phyloP scores from a whole-genome alignment of 805 yeast genomes.

The Saccharomycopsis synnaedendra region DNA sequence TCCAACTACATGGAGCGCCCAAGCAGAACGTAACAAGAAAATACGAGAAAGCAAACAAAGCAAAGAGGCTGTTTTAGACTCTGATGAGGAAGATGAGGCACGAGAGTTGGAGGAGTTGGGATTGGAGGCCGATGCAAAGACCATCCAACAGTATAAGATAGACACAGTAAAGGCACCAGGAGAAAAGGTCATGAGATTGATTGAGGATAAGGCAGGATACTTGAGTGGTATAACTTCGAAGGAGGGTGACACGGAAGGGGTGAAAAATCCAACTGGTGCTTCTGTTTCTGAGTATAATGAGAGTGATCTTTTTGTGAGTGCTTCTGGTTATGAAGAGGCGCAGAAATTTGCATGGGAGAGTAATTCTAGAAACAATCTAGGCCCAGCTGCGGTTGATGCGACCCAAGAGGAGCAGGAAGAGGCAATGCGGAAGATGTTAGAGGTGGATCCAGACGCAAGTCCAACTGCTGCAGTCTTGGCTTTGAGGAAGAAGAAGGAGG shows the following conservation, averaged over 20 bases:
- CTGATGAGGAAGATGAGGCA: conserved; percentile 22
- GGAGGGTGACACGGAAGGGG: conserved; percentile 1
- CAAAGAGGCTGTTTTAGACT: conserved; percentile 5
- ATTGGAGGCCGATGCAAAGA: conserved; percentile 9
- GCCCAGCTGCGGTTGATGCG: neutral
- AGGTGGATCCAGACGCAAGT: conserved; percentile 23
- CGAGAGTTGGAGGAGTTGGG: conserved; percentile 24
- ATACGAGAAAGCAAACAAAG: conserved; percentile 6
- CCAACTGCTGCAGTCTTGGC: conserved; percentile 26
- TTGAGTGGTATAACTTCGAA: conserved; percentile 27
- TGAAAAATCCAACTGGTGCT: conserved; percentile 30
- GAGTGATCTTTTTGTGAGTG: conserved; percentile 33
- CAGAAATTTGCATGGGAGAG: conserved; percentile 29
- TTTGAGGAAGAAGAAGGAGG: conserved; percentile 22
- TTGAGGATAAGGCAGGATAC: conserved; percentile 43
- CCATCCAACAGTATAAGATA: conserved; percentile 16
- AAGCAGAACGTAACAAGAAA: conserved; percentile 21
- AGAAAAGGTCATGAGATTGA: conserved; percentile 32
- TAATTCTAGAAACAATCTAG: neutral
- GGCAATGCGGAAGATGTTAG: conserved; percentile 16
- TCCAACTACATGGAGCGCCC: conserved; percentile 30
- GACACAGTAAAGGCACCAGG: conserved; percentile 12
- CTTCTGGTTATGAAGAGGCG: conserved; percentile 26
- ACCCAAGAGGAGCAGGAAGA: conserved; percentile 6
- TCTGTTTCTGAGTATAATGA: conserved; percentile 26